Conservation (phyloP, 306 rosid species). For the Abrus precatorius region DNA sequence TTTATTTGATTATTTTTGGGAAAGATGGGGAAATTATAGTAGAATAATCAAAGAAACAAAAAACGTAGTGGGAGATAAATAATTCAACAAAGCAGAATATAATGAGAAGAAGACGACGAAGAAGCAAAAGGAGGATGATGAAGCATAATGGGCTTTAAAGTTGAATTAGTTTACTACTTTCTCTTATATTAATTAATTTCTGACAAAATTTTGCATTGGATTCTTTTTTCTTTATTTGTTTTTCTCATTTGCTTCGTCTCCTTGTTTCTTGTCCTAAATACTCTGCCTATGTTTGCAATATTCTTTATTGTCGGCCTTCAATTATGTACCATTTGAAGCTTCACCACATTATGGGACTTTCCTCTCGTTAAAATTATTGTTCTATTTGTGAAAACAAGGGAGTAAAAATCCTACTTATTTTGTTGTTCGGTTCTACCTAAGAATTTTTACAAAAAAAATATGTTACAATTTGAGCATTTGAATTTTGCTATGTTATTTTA, state of each 20-base stretch:
- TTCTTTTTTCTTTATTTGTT: slow-evolving; percentile 32
- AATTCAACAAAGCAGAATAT: not conserved
- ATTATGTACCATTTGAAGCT: slow-evolving; percentile 42
- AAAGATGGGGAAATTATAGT: not conserved
- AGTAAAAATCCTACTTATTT: not conserved
- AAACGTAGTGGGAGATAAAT: not conserved
- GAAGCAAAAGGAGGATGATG: not conserved
- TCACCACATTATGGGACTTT: slow-evolving; percentile 35
- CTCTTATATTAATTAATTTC: not conserved
- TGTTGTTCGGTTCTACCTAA: slow-evolving; percentile 5
- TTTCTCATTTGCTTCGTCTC: slow-evolving; percentile 19
- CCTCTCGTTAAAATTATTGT: not conserved
- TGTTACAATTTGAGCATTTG: slow-evolving; percentile 9
- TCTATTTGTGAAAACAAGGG: too few relatives aligned
- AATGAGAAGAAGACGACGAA: not conserved
- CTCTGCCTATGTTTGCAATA: slow-evolving; percentile 11
- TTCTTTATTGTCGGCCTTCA: slow-evolving; percentile 29
- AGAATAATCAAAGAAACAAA: not conserved
- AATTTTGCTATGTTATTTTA: too few relatives aligned
- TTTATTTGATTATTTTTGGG: not conserved
- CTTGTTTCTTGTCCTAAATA: slow-evolving; percentile 44
- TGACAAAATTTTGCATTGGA: slow-evolving; percentile 48
- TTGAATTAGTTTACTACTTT: not conserved
- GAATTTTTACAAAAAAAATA: not conserved
- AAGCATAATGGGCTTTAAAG: slow-evolving; percentile 2